Base-by-base conservation (phyloP, 257 asterid species). In the Leonotis leonurus region DNA sequence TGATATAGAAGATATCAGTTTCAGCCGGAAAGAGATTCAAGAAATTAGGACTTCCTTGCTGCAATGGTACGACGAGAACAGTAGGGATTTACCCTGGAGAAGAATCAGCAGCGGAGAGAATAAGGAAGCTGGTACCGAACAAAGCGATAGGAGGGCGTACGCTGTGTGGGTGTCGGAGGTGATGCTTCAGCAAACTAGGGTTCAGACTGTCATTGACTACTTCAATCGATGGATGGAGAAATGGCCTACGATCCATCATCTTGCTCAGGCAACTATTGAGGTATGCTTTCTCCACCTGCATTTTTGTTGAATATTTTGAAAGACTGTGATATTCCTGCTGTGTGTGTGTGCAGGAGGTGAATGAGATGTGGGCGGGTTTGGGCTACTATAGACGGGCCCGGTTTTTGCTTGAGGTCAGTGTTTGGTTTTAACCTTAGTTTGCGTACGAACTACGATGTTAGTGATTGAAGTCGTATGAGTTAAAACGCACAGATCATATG, bases 161-260 rank as follows among this genome's bases (percentile, higher is more conserved):
- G 99, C 97, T 4, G 97, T 92, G 25, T 92, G 99, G 99, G 99
- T 92, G 29, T 92, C 99, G 11, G 99, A 92, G 80, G 86, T 92
- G 45, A 92, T 92, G 97, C 96, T 92, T 65, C 97, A 92, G 84
- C 99, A 92, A 68, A 92, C 99, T 64, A 83, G 91, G 93, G 99
- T 92, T 76, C 93, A 85, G 66, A 92, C 97, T 41, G 99, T 89
- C 2, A 60, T 92, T 45, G 95, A 77, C 50, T 92, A 88, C 75
- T 92, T 76, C 80, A 86, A 86, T 62, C 78, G 89, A 12, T 92
- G 98, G 98, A 92, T 89, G 93, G 73, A 78, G 12, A 89, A 92
- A 50, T 92, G 98, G 98, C 98, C 98, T 1, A 81, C 94, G 2
- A 76, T 92, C 70, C 85, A 68, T 55, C 87, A 86, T 65, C 95